Conservation (phyloP, 345 rosid genomes). For the Eucalyptus tenuipes region DNA sequence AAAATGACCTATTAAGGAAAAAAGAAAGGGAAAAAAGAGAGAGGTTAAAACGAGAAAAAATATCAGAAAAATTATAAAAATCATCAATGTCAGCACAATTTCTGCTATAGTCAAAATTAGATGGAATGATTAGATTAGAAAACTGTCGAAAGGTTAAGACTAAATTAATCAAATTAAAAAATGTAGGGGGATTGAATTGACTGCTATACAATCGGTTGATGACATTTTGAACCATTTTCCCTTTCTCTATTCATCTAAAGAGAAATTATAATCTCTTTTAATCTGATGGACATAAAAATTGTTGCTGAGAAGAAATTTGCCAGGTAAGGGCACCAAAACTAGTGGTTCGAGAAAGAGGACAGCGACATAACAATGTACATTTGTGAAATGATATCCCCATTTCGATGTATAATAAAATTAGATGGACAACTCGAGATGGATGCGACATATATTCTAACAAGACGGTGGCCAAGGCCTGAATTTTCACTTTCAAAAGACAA, state of each 20-base stretch:
- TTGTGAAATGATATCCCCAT: neutral
- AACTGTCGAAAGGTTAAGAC: rapidly evolving
- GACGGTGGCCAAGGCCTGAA: neutral
- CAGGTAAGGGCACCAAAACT: neutral
- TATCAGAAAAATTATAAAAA: neutral
- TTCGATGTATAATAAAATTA: neutral
- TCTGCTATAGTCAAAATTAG: neutral
- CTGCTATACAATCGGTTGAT: rapidly evolving
- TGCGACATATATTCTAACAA: neutral
- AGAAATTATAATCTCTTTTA: neutral
- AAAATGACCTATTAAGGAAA: neutral
- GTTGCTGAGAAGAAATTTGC: neutral
- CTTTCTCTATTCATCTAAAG: neutral
- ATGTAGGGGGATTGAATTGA: rapidly evolving
- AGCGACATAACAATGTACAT: neutral
- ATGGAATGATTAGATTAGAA: too few relatives aligned
- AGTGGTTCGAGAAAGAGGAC: neutral
- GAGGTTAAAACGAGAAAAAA: neutral
- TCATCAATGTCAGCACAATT: rapidly evolving
- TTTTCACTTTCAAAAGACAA: neutral
- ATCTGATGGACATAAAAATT: neutral
- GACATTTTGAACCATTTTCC: neutral
- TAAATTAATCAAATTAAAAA: neutral
- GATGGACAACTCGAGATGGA: neutral
- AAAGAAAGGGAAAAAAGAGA: neutral